Conservation (phyloP, 73 alveolate species). For the Paramecium caudatum region DNA sequence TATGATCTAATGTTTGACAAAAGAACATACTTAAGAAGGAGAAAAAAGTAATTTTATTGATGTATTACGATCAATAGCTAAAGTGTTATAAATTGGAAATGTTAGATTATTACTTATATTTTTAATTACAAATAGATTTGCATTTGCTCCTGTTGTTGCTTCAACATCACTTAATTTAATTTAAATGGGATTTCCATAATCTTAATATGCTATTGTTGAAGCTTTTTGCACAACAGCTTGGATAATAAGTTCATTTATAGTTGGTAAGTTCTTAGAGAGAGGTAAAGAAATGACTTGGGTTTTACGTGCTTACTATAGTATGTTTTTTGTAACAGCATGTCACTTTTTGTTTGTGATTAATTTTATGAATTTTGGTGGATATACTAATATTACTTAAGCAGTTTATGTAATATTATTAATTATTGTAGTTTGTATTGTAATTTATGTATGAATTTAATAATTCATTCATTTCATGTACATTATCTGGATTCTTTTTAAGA, state of each 20-base stretch:
- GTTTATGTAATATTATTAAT: not conserved
- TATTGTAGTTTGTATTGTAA: not conserved
- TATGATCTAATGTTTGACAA: not conserved
- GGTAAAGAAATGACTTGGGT: constrained; percentile 64
- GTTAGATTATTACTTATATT: not conserved
- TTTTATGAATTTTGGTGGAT: constrained; percentile 52
- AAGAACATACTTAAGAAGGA: constrained; percentile 22
- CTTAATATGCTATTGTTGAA: constrained; percentile 23
- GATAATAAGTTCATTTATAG: constrained; percentile 1
- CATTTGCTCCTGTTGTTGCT: constrained; percentile 46
- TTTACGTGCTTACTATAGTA: not conserved
- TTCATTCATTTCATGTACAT: constrained; percentile 15
- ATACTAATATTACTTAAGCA: constrained; percentile 1
- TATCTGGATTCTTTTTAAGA: constrained; percentile 32
- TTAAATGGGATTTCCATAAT: constrained; percentile 58
- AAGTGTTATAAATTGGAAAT: not conserved
- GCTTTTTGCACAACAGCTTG: not conserved
- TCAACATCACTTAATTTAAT: constrained; percentile 26
- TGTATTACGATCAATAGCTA: not conserved
- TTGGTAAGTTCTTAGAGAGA: constrained; percentile 46
- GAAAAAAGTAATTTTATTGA: not conserved
- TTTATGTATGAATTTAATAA: constrained; percentile 16
- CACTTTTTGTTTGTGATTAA: not conserved
- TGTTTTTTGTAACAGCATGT: not conserved
- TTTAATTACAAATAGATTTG: constrained; percentile 36